Conservation (phyloP, 768 basidiomycete genomes). For the Suillus luteus region DNA sequence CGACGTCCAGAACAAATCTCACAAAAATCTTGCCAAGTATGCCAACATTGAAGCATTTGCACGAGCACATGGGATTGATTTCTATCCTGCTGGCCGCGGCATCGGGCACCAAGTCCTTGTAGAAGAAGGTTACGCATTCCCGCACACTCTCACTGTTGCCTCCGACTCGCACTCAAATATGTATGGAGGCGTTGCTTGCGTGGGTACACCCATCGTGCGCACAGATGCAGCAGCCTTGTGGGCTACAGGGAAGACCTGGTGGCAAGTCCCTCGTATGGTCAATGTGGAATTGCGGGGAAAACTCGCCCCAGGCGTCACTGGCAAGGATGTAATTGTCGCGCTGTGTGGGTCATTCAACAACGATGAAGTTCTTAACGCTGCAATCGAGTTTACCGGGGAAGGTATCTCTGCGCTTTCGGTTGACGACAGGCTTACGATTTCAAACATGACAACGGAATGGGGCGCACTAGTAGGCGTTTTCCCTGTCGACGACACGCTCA, state of each 20-base stretch:
- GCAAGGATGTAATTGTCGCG: conserved; percentile 98
- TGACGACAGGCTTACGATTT: conserved; percentile 93
- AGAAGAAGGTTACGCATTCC: conserved; percentile 98
- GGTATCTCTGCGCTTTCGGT: conserved; percentile 77
- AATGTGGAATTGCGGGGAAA: conserved; percentile 87
- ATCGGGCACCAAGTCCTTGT: conserved; percentile 98
- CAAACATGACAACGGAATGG: conserved; percentile 99
- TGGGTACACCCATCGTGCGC: conserved; percentile 96
- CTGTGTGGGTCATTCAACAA: conserved; percentile 94
- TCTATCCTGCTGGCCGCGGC: conserved; percentile 96
- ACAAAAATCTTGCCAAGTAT: conserved; percentile 92
- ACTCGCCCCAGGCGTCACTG: conserved; percentile 87
- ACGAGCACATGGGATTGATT: conserved; percentile 81
- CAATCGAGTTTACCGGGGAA: conserved; percentile 93
- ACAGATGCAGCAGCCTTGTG: conserved; percentile 95
- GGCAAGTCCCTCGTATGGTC: conserved; percentile 97
- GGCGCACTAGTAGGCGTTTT: conserved; percentile 96
- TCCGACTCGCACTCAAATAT: conserved; percentile 98
- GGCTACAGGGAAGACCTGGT: conserved; percentile 99
- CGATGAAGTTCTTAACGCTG: conserved; percentile 95
- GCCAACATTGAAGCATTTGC: conserved; percentile 90
- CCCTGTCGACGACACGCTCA: conserved; percentile 81
- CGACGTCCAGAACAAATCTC: conserved; percentile 93
- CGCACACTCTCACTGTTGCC: conserved; percentile 92
- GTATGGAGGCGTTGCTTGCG: conserved; percentile 97